Percentiles rank a stretch among this genome's conserved stretches.
Evolutionary conservation across 192 early-diverging fungal genomes (phyloP).

Genomic region (Piromyces finnis): DNA sequence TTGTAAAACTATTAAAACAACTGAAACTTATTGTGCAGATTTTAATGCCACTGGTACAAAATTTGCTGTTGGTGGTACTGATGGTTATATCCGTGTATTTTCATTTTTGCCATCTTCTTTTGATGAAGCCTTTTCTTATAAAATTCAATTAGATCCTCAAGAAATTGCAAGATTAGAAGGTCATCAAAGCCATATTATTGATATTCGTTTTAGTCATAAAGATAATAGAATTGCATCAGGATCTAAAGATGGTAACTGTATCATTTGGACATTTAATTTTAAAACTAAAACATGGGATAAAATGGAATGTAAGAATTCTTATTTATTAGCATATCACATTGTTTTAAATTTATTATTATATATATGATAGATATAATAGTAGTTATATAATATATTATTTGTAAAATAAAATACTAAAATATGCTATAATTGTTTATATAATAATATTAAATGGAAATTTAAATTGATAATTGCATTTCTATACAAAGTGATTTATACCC

Average conservation of each 20-base stretch:
- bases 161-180: slow-evolving; percentile 44
- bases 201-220: slow-evolving; percentile 49
- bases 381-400: too few relatives aligned
- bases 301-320: not conserved
- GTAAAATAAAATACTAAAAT: too few relatives aligned
- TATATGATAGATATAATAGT: too few relatives aligned
- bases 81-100: slow-evolving; percentile 59
- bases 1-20: slow-evolving; percentile 16
- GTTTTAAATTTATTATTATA: too few relatives aligned
- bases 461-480: too few relatives aligned
- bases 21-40: slow-evolving; percentile 30
- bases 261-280: not conserved
- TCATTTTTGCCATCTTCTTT: slow-evolving; percentile 30
- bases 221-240: slow-evolving; percentile 54
- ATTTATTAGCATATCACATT: too few relatives aligned
- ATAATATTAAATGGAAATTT: too few relatives aligned
- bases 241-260: slow-evolving; percentile 10
- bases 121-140: not conserved
- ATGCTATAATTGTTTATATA: too few relatives aligned
- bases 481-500: not conserved
- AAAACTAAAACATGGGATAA: not conserved
- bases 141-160: slow-evolving; percentile 4
- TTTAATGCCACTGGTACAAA: slow-evolving; percentile 63
- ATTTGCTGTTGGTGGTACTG: slow-evolving; percentile 59
- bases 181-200: slow-evolving; percentile 53